These are phyloP conservation scores for Darksidea phi DNA, from an alignment of 495 filamentous ascomycete genomes.

Conservation along the genomic window DNA sequence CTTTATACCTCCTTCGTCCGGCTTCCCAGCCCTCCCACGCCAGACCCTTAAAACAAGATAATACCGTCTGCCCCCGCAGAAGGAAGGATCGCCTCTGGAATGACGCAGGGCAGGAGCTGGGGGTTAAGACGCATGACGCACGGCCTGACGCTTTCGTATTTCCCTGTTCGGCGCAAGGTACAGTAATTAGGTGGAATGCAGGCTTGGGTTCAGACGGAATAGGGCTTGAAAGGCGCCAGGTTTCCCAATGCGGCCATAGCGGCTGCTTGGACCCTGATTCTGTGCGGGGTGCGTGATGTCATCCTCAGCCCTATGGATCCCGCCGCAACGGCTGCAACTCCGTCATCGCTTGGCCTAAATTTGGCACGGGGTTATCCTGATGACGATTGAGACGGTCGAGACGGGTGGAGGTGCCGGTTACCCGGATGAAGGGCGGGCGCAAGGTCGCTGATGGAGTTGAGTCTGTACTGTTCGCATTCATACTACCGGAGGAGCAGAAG, in stretches of 20 bases:
- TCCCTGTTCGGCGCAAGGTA: neutral
- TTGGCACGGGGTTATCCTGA: too few species aligned
- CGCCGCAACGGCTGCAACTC: too few species aligned
- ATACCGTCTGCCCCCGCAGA: neutral
- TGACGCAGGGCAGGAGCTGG: slow-evolving; percentile 26
- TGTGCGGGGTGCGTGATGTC: slow-evolving; percentile 10
- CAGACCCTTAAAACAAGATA: slow-evolving; percentile 25
- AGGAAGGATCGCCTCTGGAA: slow-evolving; percentile 27
- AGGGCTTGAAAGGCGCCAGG: too few species aligned
- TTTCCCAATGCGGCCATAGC: neutral
- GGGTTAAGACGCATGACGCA: slow-evolving; percentile 12
- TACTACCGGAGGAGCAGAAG: too few species aligned
- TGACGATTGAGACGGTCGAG: too few species aligned
- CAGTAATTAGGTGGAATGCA: neutral
- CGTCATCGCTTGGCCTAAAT: too few species aligned
- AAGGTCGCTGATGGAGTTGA: too few species aligned
- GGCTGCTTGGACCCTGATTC: neutral
- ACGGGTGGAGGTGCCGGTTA: too few species aligned
- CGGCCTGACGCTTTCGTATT: neutral
- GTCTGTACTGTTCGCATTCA: too few species aligned
- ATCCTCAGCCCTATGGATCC: slow-evolving; percentile 14
- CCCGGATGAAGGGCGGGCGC: too few species aligned
- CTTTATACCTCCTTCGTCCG: neutral
- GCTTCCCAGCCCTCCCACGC: neutral
- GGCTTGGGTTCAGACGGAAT: neutral